Conservation (phyloP, 1,139 yeast species). For the Blastobotrys arbuscula region DNA sequence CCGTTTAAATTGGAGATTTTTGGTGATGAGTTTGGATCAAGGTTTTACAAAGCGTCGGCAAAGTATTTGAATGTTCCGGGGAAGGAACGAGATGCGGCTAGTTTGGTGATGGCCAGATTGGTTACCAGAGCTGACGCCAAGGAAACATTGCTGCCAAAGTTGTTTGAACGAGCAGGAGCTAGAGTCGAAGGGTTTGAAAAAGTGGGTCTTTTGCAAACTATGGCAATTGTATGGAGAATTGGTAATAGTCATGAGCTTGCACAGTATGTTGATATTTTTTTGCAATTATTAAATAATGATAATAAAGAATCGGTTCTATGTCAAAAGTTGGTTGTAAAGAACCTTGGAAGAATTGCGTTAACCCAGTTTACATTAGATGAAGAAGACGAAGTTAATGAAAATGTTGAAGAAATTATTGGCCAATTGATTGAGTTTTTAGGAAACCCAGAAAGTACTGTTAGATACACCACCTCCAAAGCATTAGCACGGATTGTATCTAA, state of each 20-base stretch:
- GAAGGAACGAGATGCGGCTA: conserved; percentile 45
- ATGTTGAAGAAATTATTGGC: conserved; percentile 41
- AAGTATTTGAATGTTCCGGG: conserved; percentile 40
- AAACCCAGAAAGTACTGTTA: conserved; percentile 38
- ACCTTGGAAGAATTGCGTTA: conserved; percentile 35
- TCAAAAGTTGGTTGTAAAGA: conserved; percentile 32
- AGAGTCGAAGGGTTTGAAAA: conserved; percentile 11
- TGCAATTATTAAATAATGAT: conserved; percentile 3
- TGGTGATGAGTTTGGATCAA: conserved; percentile 30
- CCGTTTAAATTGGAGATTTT: conserved; percentile 60
- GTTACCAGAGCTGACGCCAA: conserved; percentile 37
- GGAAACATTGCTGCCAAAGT: conserved; percentile 18
- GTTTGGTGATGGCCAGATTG: conserved; percentile 39
- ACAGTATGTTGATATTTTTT: background rate
- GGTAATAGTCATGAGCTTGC: conserved; percentile 14
- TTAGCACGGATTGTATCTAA: conserved; percentile 37
- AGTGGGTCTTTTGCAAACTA: conserved; percentile 26
- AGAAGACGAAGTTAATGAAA: conserved; percentile 19
- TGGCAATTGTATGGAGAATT: conserved; percentile 19
- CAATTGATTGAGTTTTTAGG: conserved; percentile 31
- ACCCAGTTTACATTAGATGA: conserved; percentile 15
- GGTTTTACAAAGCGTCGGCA: conserved; percentile 37
- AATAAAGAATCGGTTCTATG: conserved; percentile 5
- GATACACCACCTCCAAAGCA: conserved; percentile 45
- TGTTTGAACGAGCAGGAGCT: conserved; percentile 16